These are phyloP conservation scores for Dioszegia aurantiaca DNA, from an alignment of 768 basidiomycete genomes.

Conservation along the genomic window DNA sequence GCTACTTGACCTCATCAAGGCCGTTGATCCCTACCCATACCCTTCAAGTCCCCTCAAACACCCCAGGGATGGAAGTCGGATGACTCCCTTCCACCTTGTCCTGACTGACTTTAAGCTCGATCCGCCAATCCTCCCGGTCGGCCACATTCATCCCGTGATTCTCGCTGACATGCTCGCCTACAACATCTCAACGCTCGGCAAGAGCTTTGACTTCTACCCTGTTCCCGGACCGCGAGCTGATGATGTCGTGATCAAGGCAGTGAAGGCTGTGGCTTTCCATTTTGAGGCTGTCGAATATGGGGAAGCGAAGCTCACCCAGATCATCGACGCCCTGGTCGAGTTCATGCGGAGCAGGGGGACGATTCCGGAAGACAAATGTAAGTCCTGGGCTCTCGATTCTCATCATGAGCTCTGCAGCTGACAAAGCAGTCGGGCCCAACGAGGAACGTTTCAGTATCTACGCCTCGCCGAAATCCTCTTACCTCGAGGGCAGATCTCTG, in stretches of 20 bases:
- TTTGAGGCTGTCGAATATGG: background rate
- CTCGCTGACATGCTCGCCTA: slow-evolving; percentile 12
- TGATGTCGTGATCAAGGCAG: background rate
- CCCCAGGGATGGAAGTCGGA: background rate
- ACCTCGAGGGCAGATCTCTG: background rate
- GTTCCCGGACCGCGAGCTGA: background rate
- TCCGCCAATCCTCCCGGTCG: slow-evolving; percentile 5
- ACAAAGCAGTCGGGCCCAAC: background rate
- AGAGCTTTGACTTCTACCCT: slow-evolving; percentile 8
- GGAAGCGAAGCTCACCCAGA: background rate
- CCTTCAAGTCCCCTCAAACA: background rate
- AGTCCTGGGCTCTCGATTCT: background rate
- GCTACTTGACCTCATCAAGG: slow-evolving; percentile 12
- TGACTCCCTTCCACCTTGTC: slow-evolving; percentile 1
- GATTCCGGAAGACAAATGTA: slow-evolving; percentile 9
- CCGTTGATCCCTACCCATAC: slow-evolving; percentile 3
- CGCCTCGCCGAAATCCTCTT: background rate
- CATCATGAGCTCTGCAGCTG: background rate
- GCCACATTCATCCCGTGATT: slow-evolving; percentile 1
- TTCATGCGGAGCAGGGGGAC: slow-evolving; percentile 9
- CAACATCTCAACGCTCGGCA: background rate
- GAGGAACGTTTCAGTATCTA: slow-evolving; percentile 6
- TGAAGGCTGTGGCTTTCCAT: slow-evolving; percentile 3
- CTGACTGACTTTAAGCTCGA: background rate
- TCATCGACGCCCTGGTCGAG: slow-evolving; percentile 6